These are phyloP conservation scores for Angomonas desouzai DNA, from an alignment of 208 protist species.

Conservation along the genomic window DNA sequence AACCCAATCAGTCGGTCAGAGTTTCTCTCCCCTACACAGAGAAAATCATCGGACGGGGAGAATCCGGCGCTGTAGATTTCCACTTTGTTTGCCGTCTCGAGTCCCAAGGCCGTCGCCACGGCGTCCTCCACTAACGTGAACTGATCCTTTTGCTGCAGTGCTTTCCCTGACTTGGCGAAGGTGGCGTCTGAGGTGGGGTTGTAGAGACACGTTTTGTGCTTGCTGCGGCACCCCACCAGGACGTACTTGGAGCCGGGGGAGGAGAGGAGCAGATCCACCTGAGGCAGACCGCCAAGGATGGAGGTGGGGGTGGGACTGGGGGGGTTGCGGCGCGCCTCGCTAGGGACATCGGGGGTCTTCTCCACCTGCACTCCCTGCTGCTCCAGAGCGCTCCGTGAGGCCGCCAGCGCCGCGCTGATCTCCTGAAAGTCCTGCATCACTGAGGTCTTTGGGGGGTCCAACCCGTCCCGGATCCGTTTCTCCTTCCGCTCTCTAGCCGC, in stretches of 20 bases:
- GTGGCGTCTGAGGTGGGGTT: slow-evolving; percentile 33
- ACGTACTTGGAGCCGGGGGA: slow-evolving; percentile 62
- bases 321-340: not conserved
- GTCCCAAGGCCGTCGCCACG: slow-evolving; percentile 27
- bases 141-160: slow-evolving; percentile 46
- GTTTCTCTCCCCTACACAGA: slow-evolving; percentile 61
- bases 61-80: slow-evolving; percentile 60
- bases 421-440: slow-evolving; percentile 24
- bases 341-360: slow-evolving; percentile 5
- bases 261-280: slow-evolving; percentile 54
- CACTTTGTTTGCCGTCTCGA: slow-evolving; percentile 28
- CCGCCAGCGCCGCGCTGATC: slow-evolving; percentile 17
- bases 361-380: not conserved
- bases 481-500: slow-evolving; percentile 22
- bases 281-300: slow-evolving; percentile 45
- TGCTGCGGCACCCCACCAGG: slow-evolving; percentile 64
- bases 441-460: slow-evolving; percentile 19
- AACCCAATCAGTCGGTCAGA: slow-evolving; percentile 58
- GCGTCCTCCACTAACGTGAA: slow-evolving; percentile 35
- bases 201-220: slow-evolving; percentile 49
- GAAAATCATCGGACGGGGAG: slow-evolving; percentile 36
- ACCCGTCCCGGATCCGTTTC: slow-evolving; percentile 17
- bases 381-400: not conserved
- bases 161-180: slow-evolving; percentile 54
- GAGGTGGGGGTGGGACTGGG: slow-evolving; percentile 26